Evolutionary conservation across 768 basidiomycete genomes (phyloP).

Genomic region (Lactifluus rugatus): DNA sequence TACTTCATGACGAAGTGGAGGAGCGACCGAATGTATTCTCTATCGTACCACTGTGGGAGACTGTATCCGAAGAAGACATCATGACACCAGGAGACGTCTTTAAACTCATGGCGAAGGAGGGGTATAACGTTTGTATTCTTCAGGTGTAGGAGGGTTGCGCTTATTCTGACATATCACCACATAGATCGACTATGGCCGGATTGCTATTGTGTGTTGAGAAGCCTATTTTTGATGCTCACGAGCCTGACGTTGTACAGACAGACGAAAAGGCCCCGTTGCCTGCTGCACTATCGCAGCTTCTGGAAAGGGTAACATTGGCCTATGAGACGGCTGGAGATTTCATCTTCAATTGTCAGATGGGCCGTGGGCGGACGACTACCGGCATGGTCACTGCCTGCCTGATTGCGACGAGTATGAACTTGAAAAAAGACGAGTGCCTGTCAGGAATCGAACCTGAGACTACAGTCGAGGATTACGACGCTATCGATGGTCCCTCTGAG

Average conservation of each 20-base stretch:
- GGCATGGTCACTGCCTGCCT: constrained; percentile 90
- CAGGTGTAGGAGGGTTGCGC: neutral
- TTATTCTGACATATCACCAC: neutral
- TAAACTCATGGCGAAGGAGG: constrained; percentile 61
- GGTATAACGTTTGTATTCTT: constrained; percentile 47
- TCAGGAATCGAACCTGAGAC: constrained; percentile 30
- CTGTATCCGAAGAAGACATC: constrained; percentile 68
- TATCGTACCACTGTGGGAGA: constrained; percentile 94
- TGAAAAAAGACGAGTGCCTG: constrained; percentile 37
- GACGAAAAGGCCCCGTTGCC: constrained; percentile 97
- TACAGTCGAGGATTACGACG: constrained; percentile 43
- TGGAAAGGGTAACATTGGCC: constrained; percentile 57
- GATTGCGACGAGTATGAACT: constrained; percentile 63
- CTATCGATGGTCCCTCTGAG: constrained; percentile 75
- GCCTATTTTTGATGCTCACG: neutral
- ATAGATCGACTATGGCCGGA: constrained; percentile 79
- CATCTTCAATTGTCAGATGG: constrained; percentile 98
- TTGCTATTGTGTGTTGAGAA: constrained; percentile 64
- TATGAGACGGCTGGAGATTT: constrained; percentile 61
- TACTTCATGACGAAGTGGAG: constrained; percentile 94
- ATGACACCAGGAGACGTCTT: constrained; percentile 84
- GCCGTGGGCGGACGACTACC: constrained; percentile 83
- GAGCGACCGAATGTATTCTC: constrained; percentile 83
- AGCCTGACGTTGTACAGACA: constrained; percentile 44
- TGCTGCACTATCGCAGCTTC: constrained; percentile 67